Evolutionary conservation across 306 rosid genomes (phyloP).

Genomic region (Quercus agrifolia): DNA sequence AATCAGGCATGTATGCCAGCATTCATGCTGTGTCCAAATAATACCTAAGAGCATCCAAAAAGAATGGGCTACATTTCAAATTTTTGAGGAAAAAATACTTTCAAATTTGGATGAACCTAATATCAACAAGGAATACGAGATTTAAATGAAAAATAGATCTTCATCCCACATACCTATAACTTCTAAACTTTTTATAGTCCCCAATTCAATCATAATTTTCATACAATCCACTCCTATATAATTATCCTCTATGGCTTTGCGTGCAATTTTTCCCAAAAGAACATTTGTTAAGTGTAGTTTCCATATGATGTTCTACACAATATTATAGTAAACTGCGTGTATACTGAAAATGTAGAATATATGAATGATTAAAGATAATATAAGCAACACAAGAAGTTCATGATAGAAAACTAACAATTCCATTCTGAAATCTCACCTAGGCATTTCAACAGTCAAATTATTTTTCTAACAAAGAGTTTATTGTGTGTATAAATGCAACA

Average conservation of each 20-base stretch:
- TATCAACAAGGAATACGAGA: too few species aligned
- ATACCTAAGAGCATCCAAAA: too few species aligned
- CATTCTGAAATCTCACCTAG: neutral
- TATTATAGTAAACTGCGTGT: neutral
- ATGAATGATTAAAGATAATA: neutral
- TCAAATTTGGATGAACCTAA: too few species aligned
- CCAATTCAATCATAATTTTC: neutral
- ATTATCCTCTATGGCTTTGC: neutral
- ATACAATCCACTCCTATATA: neutral
- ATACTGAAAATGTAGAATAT: neutral
- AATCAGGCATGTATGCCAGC: too few species aligned
- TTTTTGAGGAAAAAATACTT: too few species aligned
- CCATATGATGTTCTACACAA: neutral
- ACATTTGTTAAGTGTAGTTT: neutral
- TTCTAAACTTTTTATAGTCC: neutral
- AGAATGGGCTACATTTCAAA: too few species aligned
- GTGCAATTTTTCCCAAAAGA: neutral
- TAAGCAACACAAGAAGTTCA: neutral
- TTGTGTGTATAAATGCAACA: neutral
- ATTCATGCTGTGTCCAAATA: too few species aligned
- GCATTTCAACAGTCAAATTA: neutral
- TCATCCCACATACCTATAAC: too few species aligned
- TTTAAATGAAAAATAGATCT: too few species aligned
- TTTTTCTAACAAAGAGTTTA: neutral
- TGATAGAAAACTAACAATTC: neutral